Conservation (phyloP, 768 basidiomycete genomes). For the Collybia sordida region DNA sequence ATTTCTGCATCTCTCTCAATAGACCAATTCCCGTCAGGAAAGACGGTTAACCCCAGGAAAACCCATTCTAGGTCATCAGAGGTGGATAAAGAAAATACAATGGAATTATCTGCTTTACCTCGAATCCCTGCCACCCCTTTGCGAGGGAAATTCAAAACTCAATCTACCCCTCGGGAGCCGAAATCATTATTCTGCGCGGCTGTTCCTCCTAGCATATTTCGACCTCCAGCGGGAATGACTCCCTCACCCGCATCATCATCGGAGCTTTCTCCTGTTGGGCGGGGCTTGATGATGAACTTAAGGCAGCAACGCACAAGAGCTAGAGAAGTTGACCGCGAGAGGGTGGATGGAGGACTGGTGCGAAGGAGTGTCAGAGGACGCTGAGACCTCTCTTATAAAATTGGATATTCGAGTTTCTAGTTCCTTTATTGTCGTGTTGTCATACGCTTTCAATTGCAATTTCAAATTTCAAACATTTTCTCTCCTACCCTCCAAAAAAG, state of each 20-base stretch:
- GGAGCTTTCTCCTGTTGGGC: conserved; percentile 69
- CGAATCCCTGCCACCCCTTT: conserved; percentile 48
- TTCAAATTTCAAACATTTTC: too few relatives aligned
- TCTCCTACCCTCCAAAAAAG: too few relatives aligned
- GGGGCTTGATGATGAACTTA: conserved; percentile 66
- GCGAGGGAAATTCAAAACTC: conserved; percentile 27
- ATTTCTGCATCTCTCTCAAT: conserved; percentile 14
- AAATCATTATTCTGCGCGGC: conserved; percentile 35
- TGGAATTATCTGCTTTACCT: conserved; percentile 30
- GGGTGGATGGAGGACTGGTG: conserved; percentile 14
- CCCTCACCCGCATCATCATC: conserved; percentile 72
- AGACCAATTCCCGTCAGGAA: conserved; percentile 11
- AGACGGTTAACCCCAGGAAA: conserved; percentile 9
- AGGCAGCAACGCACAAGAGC: conserved; percentile 46
- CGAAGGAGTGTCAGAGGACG: conserved; percentile 5
- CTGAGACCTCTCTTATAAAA: too few relatives aligned
- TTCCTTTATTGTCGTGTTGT: too few relatives aligned
- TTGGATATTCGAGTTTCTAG: too few relatives aligned
- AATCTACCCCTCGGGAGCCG: conserved; percentile 13
- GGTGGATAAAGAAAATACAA: conserved; percentile 41
- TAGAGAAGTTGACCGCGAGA: conserved; percentile 32
- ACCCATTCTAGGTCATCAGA: conserved; percentile 15
- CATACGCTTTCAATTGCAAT: too few relatives aligned
- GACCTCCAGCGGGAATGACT: conserved; percentile 38
- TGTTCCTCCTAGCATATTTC: conserved; percentile 45